Conservation (phyloP, 805 yeast genomes). For the Ogataea sp. region DNA sequence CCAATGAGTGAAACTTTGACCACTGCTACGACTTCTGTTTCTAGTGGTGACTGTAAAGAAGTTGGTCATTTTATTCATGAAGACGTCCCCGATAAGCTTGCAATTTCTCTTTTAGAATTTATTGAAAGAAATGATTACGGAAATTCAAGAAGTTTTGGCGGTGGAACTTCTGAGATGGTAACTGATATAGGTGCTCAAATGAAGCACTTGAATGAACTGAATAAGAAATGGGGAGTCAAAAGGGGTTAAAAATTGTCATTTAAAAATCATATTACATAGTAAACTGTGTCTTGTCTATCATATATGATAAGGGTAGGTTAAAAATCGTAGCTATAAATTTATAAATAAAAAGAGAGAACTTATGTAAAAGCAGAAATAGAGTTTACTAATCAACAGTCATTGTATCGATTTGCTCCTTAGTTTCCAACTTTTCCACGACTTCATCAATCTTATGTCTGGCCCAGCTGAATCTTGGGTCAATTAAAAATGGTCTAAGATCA, state of each 20-base stretch:
- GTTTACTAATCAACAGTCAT: slow-evolving; percentile 35
- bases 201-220: slow-evolving; percentile 19
- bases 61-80: slow-evolving; percentile 96
- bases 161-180: slow-evolving; percentile 33
- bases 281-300: too few relatives aligned
- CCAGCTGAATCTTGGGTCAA: slow-evolving; percentile 83
- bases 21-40: slow-evolving; percentile 17
- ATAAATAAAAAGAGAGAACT: too few relatives aligned
- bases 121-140: slow-evolving; percentile 34
- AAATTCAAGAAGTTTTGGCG: slow-evolving; percentile 12
- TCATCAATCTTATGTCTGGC: slow-evolving; percentile 84
- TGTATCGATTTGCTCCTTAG: slow-evolving; percentile 26
- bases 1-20: slow-evolving; percentile 13
- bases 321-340: too few relatives aligned
- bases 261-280: not conserved
- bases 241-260: slow-evolving; percentile 2
- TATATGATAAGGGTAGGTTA: too few relatives aligned
- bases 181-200: slow-evolving; percentile 14
- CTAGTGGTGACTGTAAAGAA: slow-evolving; percentile 30
- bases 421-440: slow-evolving; percentile 52
- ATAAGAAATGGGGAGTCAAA: slow-evolving; percentile 26
- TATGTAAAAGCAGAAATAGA: not conserved
- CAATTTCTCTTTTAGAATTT: slow-evolving; percentile 44
- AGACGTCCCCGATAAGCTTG: slow-evolving; percentile 68
- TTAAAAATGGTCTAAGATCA: slow-evolving; percentile 92